Conservation (phyloP, 345 rosid species). For the Pelargonium nanum region DNA sequence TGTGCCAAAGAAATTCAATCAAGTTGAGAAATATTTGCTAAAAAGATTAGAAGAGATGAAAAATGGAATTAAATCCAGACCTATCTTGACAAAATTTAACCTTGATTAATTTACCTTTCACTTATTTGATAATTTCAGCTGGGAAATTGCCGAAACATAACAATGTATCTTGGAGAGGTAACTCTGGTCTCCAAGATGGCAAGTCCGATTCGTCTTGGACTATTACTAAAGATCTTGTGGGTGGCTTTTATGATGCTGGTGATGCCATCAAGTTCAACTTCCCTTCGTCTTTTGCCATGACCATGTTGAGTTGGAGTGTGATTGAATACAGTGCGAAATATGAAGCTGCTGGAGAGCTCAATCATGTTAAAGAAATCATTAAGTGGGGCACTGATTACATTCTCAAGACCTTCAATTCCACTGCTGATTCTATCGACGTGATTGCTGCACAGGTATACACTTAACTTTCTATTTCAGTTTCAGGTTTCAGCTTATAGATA, state of each 20-base stretch:
- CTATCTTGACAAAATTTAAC: not conserved
- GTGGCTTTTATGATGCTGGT: slow-evolving; percentile 92
- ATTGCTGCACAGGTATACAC: slow-evolving; percentile 56
- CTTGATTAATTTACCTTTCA: not conserved
- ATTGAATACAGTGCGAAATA: slow-evolving; percentile 90
- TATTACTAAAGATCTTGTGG: slow-evolving; percentile 54
- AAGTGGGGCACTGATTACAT: slow-evolving; percentile 93
- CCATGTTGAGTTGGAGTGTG: slow-evolving; percentile 98
- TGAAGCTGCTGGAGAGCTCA: slow-evolving; percentile 86
- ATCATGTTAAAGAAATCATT: slow-evolving; percentile 76
- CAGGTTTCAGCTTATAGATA: no score
- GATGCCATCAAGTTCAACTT: slow-evolving; percentile 93
- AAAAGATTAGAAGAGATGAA: no score
- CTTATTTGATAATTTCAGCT: slow-evolving; percentile 32
- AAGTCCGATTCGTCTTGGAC: slow-evolving; percentile 35
- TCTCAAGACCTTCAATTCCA: slow-evolving; percentile 77
- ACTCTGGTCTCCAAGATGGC: slow-evolving; percentile 71
- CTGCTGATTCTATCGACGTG: slow-evolving; percentile 57
- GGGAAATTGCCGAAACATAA: slow-evolving; percentile 85
- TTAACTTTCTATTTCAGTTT: no score
- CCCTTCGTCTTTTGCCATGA: slow-evolving; percentile 82
- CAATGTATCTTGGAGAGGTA: slow-evolving; percentile 93
- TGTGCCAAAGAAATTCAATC: no score
- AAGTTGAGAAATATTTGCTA: no score
- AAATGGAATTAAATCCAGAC: no score